Evolutionary conservation across 352 stramenopile genomes (phyloP), one percentile per base, ranked within the genome.

Genomic region (Globisporangium cylindrosporum): DNA sequence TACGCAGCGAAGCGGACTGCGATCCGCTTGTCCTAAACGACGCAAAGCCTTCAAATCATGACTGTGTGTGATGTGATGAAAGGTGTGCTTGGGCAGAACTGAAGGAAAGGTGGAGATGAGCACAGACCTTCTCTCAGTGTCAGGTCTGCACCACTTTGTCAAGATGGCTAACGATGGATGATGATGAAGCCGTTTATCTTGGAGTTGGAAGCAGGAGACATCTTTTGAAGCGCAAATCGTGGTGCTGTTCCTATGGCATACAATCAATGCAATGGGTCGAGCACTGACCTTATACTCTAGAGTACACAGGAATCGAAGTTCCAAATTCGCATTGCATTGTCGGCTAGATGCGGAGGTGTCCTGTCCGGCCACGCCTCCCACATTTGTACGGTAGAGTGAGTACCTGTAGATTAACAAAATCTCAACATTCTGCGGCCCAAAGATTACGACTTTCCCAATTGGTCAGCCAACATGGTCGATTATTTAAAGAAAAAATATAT

Each of bases 221-320:
- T 59, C 54, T 18, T 18, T n/a, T 59, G 54, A 59, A 59, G 25
- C 54, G 54, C 54, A 59, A 59, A 59, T 18, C 25, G 38, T 46
- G 38, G 12, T 4, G 12, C 38, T 18, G 12, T 14, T 46, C 38
- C 6, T 46, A 46, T 18, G 10, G 5, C 8, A 43, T 43, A 43
- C 8, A 18, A 46, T 3, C 38, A 46, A 46, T 18, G 38, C 38
- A 43, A 43, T 43, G 36, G 4, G 41, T n/a, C 15, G 41, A 20
- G 14, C 41, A 48, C 15, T n/a, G 41, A 20, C 41, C n/a, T 48
- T 48, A 48, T 48, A 48, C 15, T n/a, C 14, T 48, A 48, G 41
- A 9, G 4, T n/a, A 48, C 41, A 48, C 41, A 48, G 41, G 41
- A 48, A 48, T 48, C 5, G 41, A 48, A n/a, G 14, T 48, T 48